These are phyloP conservation scores for Euphorbia lathyris DNA, from an alignment of 345 rosid species.

Conservation along the genomic window DNA sequence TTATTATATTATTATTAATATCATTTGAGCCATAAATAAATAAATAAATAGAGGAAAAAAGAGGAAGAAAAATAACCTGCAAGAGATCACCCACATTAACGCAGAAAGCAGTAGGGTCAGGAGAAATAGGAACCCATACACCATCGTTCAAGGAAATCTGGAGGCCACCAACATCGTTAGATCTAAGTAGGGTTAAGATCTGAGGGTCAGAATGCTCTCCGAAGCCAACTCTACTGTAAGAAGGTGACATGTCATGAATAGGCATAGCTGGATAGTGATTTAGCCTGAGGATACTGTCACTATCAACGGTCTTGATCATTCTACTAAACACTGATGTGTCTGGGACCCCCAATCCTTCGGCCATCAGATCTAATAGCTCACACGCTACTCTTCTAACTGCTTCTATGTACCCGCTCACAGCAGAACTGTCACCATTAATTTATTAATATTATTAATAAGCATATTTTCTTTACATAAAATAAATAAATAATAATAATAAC, in stretches of 20 bases:
- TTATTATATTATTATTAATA: too few relatives aligned
- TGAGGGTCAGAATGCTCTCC: slow-evolving; percentile 99
- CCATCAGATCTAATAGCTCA: slow-evolving; percentile 70
- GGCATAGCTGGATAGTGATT: slow-evolving; percentile 71
- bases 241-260: slow-evolving; percentile 29
- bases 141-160: slow-evolving; percentile 60
- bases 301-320: slow-evolving; percentile 63
- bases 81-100: slow-evolving; percentile 84
- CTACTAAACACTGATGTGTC: slow-evolving; percentile 53
- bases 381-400: slow-evolving; percentile 63
- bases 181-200: slow-evolving; percentile 79
- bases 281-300: slow-evolving; percentile 69
- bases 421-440: slow-evolving; percentile 42
- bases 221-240: slow-evolving; percentile 48
- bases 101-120: slow-evolving; percentile 72
- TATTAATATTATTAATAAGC: too few relatives aligned
- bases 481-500: too few relatives aligned
- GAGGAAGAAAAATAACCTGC: slow-evolving; percentile 43
- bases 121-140: slow-evolving; percentile 72
- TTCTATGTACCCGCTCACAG: slow-evolving; percentile 56
- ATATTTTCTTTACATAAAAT: too few relatives aligned
- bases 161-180: slow-evolving; percentile 92
- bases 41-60: not conserved
- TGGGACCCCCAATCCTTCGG: slow-evolving; percentile 66
- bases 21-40: not conserved